Evolutionary conservation across 768 basidiomycete species (phyloP).

Genomic region (Phylloporus sp.): DNA sequence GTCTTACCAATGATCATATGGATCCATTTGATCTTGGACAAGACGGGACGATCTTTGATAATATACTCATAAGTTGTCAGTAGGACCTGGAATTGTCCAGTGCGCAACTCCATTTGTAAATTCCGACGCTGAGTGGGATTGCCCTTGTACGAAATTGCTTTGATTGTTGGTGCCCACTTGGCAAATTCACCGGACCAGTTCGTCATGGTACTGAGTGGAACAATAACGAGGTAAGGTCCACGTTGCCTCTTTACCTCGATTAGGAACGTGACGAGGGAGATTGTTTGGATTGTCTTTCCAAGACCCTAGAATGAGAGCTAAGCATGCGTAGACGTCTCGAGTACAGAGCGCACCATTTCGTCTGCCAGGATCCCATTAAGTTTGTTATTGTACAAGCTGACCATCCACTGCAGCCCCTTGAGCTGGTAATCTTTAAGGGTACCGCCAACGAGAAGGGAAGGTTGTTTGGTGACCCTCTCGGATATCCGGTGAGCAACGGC

Average conservation of each 20-base stretch:
- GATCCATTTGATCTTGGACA: slow-evolving; percentile 91
- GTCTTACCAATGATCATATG: slow-evolving; percentile 91
- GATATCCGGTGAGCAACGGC: slow-evolving; percentile 90
- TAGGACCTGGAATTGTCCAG: slow-evolving; percentile 85
- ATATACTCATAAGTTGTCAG: slow-evolving; percentile 97
- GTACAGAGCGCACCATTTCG: slow-evolving; percentile 64
- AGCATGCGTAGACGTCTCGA: slow-evolving; percentile 7
- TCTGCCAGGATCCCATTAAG: slow-evolving; percentile 94
- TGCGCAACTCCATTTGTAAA: slow-evolving; percentile 72
- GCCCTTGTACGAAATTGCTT: slow-evolving; percentile 84
- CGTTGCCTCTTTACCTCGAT: slow-evolving; percentile 87
- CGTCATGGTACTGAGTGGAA: slow-evolving; percentile 93
- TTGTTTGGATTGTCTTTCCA: slow-evolving; percentile 92
- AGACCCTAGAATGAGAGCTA: slow-evolving; percentile 59
- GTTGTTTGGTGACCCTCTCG: slow-evolving; percentile 78
- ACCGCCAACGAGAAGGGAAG: slow-evolving; percentile 74
- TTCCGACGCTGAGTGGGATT: slow-evolving; percentile 79
- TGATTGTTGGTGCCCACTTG: slow-evolving; percentile 91
- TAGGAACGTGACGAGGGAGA: slow-evolving; percentile 91
- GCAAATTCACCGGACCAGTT: slow-evolving; percentile 97
- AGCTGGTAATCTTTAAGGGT: slow-evolving; percentile 93
- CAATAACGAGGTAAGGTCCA: slow-evolving; percentile 95
- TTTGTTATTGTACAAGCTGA: slow-evolving; percentile 93
- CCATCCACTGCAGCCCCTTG: slow-evolving; percentile 98
- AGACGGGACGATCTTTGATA: slow-evolving; percentile 89